Conservation (phyloP, 1,139 yeast species). For the Candida sanyaensis region DNA sequence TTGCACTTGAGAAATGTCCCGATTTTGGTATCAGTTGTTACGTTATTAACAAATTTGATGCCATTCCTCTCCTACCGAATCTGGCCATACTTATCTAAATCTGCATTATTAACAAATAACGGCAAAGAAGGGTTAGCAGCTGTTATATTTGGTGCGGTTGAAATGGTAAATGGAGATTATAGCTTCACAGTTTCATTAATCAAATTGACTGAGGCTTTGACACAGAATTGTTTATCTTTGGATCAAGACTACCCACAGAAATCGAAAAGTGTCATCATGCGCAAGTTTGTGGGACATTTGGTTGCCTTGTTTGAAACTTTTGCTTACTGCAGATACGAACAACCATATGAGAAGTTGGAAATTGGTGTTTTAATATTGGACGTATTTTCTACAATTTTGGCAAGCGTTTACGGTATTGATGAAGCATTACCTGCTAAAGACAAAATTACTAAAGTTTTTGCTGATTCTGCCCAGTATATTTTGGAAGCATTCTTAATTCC, state of each 20-base stretch:
- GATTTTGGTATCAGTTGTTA: constrained; percentile 49
- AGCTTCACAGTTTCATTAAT: constrained; percentile 62
- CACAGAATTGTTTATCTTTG: constrained; percentile 51
- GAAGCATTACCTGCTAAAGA: constrained; percentile 35
- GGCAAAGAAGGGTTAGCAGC: constrained; percentile 72
- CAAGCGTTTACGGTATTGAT: constrained; percentile 60
- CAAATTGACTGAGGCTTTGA: constrained; percentile 54
- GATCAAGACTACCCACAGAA: constrained; percentile 39
- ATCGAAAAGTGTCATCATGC: constrained; percentile 56
- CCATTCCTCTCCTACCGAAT: constrained; percentile 62
- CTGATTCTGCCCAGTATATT: constrained; percentile 51
- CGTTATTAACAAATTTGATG: constrained; percentile 52
- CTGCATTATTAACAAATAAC: constrained; percentile 62
- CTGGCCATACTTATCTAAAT: constrained; percentile 76
- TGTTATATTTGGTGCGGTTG: constrained; percentile 69
- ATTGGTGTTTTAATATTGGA: constrained; percentile 61
- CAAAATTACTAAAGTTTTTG: constrained; percentile 52
- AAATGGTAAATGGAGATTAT: constrained; percentile 68
- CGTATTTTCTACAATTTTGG: constrained; percentile 57
- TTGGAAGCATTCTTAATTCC: constrained; percentile 59
- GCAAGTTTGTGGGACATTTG: constrained; percentile 57
- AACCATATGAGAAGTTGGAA: constrained; percentile 58
- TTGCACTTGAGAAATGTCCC: constrained; percentile 54
- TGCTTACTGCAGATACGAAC: constrained; percentile 64
- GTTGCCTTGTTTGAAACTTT: constrained; percentile 75